Evolutionary conservation across 129 eudicot species (phyloP).

Genomic region (Flaveria trinervia): DNA sequence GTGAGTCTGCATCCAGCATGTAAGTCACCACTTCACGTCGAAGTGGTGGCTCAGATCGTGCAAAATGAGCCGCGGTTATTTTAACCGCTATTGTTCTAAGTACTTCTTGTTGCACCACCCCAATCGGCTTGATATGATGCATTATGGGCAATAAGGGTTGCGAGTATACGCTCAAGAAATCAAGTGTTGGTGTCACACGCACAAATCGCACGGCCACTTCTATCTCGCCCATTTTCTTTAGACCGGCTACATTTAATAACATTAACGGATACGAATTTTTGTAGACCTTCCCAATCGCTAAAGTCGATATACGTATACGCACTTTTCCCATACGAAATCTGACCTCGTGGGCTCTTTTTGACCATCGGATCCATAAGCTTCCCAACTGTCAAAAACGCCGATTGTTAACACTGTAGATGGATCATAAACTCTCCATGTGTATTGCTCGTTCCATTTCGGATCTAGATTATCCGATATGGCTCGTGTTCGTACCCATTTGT

Average conservation of each 20-base stretch:
- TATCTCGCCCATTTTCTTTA: conserved; percentile 90
- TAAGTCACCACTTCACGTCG: conserved; percentile 74
- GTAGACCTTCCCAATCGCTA: conserved; percentile 68
- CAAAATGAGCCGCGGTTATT: conserved; percentile 66
- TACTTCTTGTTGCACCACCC: conserved; percentile 72
- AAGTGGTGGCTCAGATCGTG: conserved; percentile 90
- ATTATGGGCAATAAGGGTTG: conserved; percentile 79
- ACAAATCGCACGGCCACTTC: conserved; percentile 78
- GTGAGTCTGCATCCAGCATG: conserved; percentile 79
- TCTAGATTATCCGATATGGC: conserved; percentile 68
- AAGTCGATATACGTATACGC: conserved; percentile 72
- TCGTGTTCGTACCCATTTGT: conserved; percentile 89
- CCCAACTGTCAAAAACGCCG: conserved; percentile 83
- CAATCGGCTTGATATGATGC: conserved; percentile 89
- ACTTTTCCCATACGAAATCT: conserved; percentile 85
- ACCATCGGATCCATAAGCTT: conserved; percentile 48
- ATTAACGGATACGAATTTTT: conserved; percentile 61
- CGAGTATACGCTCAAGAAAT: conserved; percentile 70
- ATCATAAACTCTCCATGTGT: conserved; percentile 94
- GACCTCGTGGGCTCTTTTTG: conserved; percentile 51
- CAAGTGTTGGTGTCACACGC: conserved; percentile 63
- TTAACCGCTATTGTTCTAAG: conserved; percentile 66
- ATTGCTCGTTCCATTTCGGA: conserved; percentile 94
- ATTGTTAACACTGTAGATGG: conserved; percentile 84
- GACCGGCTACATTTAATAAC: conserved; percentile 53